These are phyloP conservation scores for Zygoascus tannicola DNA, from an alignment of 805 yeast species.

Conservation along the genomic window DNA sequence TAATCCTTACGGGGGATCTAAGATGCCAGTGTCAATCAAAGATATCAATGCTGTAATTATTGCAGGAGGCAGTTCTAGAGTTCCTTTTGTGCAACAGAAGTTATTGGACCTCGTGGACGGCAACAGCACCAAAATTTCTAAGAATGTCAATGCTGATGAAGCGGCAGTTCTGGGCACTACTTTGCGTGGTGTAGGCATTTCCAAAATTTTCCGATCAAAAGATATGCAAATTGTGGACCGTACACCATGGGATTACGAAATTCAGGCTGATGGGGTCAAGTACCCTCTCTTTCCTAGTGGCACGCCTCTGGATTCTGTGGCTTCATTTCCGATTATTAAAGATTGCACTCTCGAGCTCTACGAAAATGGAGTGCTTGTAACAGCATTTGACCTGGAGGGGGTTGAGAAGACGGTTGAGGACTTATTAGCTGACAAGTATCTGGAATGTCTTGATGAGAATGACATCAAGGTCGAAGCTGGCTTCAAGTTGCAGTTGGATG, in stretches of 20 bases:
- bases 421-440: constrained; percentile 20
- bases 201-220: constrained; percentile 57
- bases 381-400: constrained; percentile 23
- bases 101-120: constrained; percentile 47
- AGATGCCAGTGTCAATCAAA: constrained; percentile 18
- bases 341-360: constrained; percentile 30
- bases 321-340: constrained; percentile 29
- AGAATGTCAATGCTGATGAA: constrained; percentile 92
- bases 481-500: constrained; percentile 13
- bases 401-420: constrained; percentile 18
- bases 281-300: constrained; percentile 41
- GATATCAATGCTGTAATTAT: constrained; percentile 57
- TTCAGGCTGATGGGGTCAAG: constrained; percentile 25
- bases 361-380: constrained; percentile 32
- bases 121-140: constrained; percentile 44
- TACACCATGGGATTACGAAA: constrained; percentile 40
- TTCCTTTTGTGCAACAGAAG: constrained; percentile 68
- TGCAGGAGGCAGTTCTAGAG: constrained; percentile 86
- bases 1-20: constrained; percentile 19
- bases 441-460: constrained; percentile 10
- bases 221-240: constrained; percentile 53
- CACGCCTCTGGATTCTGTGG: constrained; percentile 27
- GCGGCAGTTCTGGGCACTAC: constrained; percentile 86
- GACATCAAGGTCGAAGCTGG: constrained; percentile 8
- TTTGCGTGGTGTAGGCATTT: constrained; percentile 66